These are phyloP conservation scores for Mycosarcoma mackinlayi DNA, from an alignment of 1,284 basidiomycete species.

Conservation along the genomic window DNA sequence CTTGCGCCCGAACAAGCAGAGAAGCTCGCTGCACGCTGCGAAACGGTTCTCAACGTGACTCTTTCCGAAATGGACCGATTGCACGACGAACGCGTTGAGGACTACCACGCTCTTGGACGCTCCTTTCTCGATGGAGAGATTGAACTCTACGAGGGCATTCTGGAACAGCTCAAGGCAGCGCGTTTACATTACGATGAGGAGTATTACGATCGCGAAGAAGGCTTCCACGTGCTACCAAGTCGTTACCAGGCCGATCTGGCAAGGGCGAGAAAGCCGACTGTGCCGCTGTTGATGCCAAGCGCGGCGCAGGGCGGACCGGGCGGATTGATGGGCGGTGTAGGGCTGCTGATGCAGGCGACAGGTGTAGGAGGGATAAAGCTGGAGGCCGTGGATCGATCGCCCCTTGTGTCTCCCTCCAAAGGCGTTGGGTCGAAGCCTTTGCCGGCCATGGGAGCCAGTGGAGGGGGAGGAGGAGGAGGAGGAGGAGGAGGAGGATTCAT, in stretches of 20 bases:
- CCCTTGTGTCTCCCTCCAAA: not conserved
- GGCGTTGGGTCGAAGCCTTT: too few relatives aligned
- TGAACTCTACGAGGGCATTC: constrained; percentile 45
- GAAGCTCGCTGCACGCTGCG: constrained; percentile 78
- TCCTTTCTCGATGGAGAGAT: constrained; percentile 52
- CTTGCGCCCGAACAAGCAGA: constrained; percentile 26
- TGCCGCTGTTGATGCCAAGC: constrained; percentile 37
- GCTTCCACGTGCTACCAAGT: constrained; percentile 22
- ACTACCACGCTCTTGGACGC: constrained; percentile 49
- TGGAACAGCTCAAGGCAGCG: constrained; percentile 37
- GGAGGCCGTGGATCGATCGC: constrained; percentile 11
- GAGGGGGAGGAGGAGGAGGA: not conserved
- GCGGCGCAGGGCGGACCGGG: constrained; percentile 10
- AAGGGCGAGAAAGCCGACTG: constrained; percentile 14
- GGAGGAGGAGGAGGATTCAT: too few relatives aligned
- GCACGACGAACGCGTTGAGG: constrained; percentile 54
- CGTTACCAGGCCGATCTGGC: constrained; percentile 31
- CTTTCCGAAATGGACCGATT: constrained; percentile 82
- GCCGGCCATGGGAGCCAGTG: not conserved
- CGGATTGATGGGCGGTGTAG: constrained; percentile 15
- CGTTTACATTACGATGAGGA: constrained; percentile 37
- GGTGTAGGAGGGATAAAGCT: constrained; percentile 19
- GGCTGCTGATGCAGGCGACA: constrained; percentile 18
- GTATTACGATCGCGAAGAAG: constrained; percentile 34
- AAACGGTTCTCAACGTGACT: constrained; percentile 86